Base-by-base conservation (phyloP, 345 rosid genomes). In the Lepidium aucheri region DNA sequence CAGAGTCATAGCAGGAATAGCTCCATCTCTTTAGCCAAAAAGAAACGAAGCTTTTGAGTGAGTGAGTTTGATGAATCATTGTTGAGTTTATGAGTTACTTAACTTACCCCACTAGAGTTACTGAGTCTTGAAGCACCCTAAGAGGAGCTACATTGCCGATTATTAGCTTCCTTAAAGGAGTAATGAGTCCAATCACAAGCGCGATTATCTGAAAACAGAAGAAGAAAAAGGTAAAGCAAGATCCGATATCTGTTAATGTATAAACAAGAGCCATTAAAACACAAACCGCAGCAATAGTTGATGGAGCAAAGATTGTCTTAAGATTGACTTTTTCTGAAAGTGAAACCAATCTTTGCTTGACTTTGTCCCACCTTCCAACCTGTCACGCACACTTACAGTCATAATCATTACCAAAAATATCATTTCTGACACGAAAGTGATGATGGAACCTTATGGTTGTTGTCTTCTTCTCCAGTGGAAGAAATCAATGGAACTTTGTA, bases 1-100 rank as follows among this genome's bases (percentile, higher is more conserved):
- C 73, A 88, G 45, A 3, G 87, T 88, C 57, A 79, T 64, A 41
- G 83, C 70, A 30, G 95, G 86, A 73, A 87, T 81, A 67, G 95
- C 85, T 39, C 77, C 95, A 60, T 87, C 81, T 53, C 95, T 87
- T 72, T 16, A 67, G 1, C 28, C 42, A 54, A 26, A 60, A 34
- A 10, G 9, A 53, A 49, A 50, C 52, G 8, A 45, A 43, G 14
- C 28, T 58, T 50, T 42, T 1, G 12, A 50, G 13, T 54, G 40
- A 56, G 6, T 28, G 9, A 24, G 14, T 30, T 49, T 34, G 6
- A 38, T 56, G 33, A 51, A 24, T 51, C 9, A 36, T 13, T 56
- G 7, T 52, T 40, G 9, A 52, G 28, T 8, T 38, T 16, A 47
- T 1, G 2, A 5, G 2, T 51, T 36, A 11, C 16, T 18, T 8